Base-by-base conservation (phyloP, 2,329 filamentous ascomycete genomes). In the Colletotrichum limetticola region DNA sequence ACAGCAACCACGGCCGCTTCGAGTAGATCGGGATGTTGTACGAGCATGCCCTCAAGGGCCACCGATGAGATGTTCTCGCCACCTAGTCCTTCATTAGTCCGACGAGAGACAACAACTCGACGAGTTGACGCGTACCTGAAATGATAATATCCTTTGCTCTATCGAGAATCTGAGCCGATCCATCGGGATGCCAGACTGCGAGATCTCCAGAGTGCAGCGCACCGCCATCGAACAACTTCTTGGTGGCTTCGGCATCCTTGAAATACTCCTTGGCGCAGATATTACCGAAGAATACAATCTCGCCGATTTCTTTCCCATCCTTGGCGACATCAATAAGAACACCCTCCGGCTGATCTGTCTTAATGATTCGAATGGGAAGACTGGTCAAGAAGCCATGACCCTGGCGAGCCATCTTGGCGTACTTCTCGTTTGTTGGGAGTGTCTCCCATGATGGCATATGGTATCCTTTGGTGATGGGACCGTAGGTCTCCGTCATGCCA, bases 81-180 rank as follows among this genome's bases (percentile, higher is more conserved):
- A 59, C 96, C 95, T 94, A 70, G 62, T 55, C 68, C 42, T 60
- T 53, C 30, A 30, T 68, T 46, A 74, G 74, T 66, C 14, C 26
- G n/a, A 9, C 8, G 30, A 30, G 16, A 42, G 19, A 26, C 9
- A 14, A 22, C 60, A n/a, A 22, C 32, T n/a, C 26, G 16, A 49
- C 8, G 42, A 22, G 30, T 30, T 66, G 28, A 7, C 24, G 16
- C 88, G 77, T 86, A 94, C 94, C 94, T 66, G 94, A 97, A 75
- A 99, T 99, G 79, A 99, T 99, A 66, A 99, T 98, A 80, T 99
- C 97, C 86, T 99, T 99, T 16, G 95, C 94, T 24, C 97, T 90
- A 83, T 99, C 97, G 71, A 97, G 86, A 75, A 99, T 98, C 85
- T 98, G 95, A 57, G 95, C 92, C 7, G 66, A 61, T 1, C 96